Evolutionary conservation across 2,329 filamentous ascomycete species (phyloP).

Genomic region (Monilinia aucupariae): DNA sequence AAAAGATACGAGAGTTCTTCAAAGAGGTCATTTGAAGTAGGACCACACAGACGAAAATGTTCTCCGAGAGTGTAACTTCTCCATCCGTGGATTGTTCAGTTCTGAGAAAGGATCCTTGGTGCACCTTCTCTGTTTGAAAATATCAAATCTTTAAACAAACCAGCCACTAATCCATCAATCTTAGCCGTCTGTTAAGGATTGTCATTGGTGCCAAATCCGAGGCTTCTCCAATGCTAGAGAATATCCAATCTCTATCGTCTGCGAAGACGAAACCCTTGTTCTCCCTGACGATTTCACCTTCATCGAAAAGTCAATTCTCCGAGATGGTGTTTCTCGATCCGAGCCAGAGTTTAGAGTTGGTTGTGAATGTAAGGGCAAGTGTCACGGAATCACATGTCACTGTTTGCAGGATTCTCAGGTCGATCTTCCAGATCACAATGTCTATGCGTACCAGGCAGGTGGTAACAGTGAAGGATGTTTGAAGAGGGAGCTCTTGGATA

Average conservation of each 20-base stretch:
- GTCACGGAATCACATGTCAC: constrained; percentile 61
- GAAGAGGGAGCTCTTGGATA: constrained; percentile 47
- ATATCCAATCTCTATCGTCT: constrained; percentile 58
- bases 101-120: not conserved
- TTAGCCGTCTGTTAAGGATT: constrained; percentile 12
- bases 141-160: not conserved
- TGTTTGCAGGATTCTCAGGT: constrained; percentile 58
- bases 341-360: constrained; percentile 60
- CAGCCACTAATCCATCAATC: constrained; percentile 2
- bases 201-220: constrained; percentile 48
- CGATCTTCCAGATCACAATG: constrained; percentile 17
- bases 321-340: constrained; percentile 53
- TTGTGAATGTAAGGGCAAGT: constrained; percentile 61
- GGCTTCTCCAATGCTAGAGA: constrained; percentile 45
- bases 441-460: constrained; percentile 47
- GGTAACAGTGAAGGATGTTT: constrained; percentile 50
- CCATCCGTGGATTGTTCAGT: no score
- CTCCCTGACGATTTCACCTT: constrained; percentile 63
- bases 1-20: not conserved
- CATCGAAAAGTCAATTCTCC: constrained; percentile 56
- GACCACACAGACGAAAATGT: not conserved
- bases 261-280: constrained; percentile 51
- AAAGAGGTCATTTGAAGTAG: not conserved
- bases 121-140: not conserved
- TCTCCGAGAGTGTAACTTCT: not conserved